A percentile compares a stretch with the other conserved stretches of the same genome.
These are phyloP conservation scores for Fonsecaea multimorphosa DNA, from an alignment of 2,329 filamentous ascomycete genomes.

Conservation along the genomic window DNA sequence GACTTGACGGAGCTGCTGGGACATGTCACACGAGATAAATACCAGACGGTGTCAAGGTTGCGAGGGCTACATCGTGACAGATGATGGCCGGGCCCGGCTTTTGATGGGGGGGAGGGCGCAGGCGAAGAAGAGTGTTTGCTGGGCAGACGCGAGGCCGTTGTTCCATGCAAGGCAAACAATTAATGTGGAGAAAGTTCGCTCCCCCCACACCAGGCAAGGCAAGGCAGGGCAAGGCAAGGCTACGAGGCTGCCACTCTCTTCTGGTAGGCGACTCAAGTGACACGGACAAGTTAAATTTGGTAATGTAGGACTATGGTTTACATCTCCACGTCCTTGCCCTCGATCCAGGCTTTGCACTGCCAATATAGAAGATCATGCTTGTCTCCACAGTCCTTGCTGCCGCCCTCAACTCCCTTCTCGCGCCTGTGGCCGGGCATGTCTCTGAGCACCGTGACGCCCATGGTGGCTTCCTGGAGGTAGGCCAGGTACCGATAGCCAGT, in stretches of 20 bases:
- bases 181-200: slow-evolving; percentile 6
- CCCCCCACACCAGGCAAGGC: too few relatives aligned
- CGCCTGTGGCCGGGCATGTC: slow-evolving; percentile 50
- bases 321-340: slow-evolving; percentile 42
- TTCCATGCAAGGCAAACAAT: slow-evolving; percentile 17
- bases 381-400: slow-evolving; percentile 44
- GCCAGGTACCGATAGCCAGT: slow-evolving; percentile 54
- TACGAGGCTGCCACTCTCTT: slow-evolving; percentile 10
- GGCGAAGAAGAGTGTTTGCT: background rate
- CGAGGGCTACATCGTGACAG: slow-evolving; percentile 21
- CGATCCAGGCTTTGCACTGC: slow-evolving; percentile 54
- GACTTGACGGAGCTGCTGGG: slow-evolving; percentile 33
- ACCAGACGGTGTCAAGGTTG: background rate
- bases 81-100: background rate
- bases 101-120: background rate
- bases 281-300: too few relatives aligned
- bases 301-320: background rate
- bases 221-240: background rate
- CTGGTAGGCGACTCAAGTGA: too few relatives aligned
- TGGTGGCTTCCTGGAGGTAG: slow-evolving; percentile 55
- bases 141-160: slow-evolving; percentile 6
- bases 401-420: slow-evolving; percentile 27
- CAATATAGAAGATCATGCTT: slow-evolving; percentile 56
- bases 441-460: slow-evolving; percentile 52
- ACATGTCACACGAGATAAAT: slow-evolving; percentile 31